These are phyloP conservation scores for Cladosporium sp. DNA, from an alignment of 2,329 filamentous ascomycete species.

Conservation along the genomic window DNA sequence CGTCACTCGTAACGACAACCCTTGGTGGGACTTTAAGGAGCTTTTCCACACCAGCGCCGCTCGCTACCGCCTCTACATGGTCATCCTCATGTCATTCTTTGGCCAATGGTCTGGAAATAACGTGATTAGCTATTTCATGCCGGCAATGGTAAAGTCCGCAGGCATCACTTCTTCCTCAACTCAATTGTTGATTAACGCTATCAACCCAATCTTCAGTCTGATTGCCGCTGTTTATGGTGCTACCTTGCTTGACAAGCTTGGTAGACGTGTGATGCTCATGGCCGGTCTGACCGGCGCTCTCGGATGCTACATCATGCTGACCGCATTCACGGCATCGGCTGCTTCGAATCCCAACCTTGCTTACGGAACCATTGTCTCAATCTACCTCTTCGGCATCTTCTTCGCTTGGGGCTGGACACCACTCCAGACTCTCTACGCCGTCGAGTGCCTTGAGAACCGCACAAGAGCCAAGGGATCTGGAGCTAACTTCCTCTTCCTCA, in stretches of 20 bases:
- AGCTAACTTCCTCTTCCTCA: slow-evolving; percentile 38
- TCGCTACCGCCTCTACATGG: slow-evolving; percentile 41
- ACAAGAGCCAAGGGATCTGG: slow-evolving; percentile 34
- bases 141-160: slow-evolving; percentile 34
- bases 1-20: slow-evolving; percentile 13
- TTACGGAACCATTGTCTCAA: slow-evolving; percentile 37
- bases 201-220: slow-evolving; percentile 38
- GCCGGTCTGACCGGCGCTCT: slow-evolving; percentile 33
- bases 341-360: slow-evolving; percentile 24
- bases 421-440: slow-evolving; percentile 37
- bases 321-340: slow-evolving; percentile 32
- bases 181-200: slow-evolving; percentile 39
- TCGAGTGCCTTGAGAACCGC: slow-evolving; percentile 37
- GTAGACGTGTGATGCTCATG: slow-evolving; percentile 35
- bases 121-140: slow-evolving; percentile 33
- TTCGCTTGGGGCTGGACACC: slow-evolving; percentile 40
- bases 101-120: slow-evolving; percentile 36
- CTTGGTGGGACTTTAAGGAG: slow-evolving; percentile 55
- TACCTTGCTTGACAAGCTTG: slow-evolving; percentile 32
- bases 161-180: slow-evolving; percentile 34
- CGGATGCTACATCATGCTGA: slow-evolving; percentile 32
- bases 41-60: slow-evolving; percentile 49
- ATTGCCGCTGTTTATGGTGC: slow-evolving; percentile 37
- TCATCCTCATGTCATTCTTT: slow-evolving; percentile 40
- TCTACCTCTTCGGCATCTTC: slow-evolving; percentile 39